phyloP scores from a whole-genome alignment of 2,329 filamentous ascomycete species.

The Pseudomassariella vexata region DNA sequence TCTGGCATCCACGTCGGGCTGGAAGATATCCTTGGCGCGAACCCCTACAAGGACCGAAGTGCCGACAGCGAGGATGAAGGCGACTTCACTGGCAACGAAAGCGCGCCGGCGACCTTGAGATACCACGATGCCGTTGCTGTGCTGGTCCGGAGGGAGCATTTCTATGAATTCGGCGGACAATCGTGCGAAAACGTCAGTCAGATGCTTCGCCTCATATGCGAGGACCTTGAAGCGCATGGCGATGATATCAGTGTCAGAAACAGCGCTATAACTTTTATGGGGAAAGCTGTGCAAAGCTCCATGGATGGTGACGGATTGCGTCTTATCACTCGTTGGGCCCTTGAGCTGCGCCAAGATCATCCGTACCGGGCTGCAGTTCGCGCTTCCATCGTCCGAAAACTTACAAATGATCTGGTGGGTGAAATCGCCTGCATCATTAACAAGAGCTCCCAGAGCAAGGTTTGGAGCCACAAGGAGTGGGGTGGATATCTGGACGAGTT shows the following conservation, averaged over 20 bases:
- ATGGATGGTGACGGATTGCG: too few relatives aligned
- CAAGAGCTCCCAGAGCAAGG: too few relatives aligned
- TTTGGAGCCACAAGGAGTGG: too few relatives aligned
- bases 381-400: too few relatives aligned
- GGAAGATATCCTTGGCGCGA: conserved; percentile 9
- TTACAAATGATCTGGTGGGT: too few relatives aligned
- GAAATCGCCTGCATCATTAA: too few relatives aligned
- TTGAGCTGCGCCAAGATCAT: background rate
- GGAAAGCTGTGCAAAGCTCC: too few relatives aligned
- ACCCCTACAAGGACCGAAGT: conserved; percentile 4
- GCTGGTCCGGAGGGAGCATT: background rate
- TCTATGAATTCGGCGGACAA: background rate
- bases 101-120: conserved; percentile 7
- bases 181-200: background rate
- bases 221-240: background rate
- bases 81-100: conserved; percentile 12
- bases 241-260: too few relatives aligned
- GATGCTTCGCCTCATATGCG: background rate
- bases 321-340: background rate
- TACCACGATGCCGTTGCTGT: conserved; percentile 13
- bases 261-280: too few relatives aligned
- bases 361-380: too few relatives aligned
- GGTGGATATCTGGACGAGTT: too few relatives aligned
- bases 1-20: background rate
- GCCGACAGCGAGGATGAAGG: conserved; percentile 12